Evolutionary conservation across 1,139 yeast genomes (phyloP).

Genomic region (Cylindricascospora bacillispora): DNA sequence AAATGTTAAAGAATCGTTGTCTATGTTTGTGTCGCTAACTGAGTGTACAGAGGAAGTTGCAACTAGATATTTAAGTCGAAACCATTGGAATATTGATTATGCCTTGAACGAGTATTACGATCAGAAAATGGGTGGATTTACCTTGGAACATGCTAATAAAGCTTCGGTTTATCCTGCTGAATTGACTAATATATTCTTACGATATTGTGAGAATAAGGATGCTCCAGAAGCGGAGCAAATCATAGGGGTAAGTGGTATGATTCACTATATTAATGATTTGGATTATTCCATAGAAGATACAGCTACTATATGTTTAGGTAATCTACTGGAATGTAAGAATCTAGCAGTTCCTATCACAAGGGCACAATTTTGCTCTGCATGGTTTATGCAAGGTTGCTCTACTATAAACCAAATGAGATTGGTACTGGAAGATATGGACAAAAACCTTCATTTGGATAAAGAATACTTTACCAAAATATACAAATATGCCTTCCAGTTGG

Average conservation of each 20-base stretch:
- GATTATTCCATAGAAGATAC: slow-evolving; percentile 64
- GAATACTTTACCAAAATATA: slow-evolving; percentile 46
- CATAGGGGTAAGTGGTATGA: slow-evolving; percentile 67
- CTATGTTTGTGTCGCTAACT: too few relatives aligned
- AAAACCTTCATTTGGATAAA: slow-evolving; percentile 27
- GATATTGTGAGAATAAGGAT: slow-evolving; percentile 18
- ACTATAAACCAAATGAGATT: slow-evolving; percentile 39
- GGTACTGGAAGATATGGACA: slow-evolving; percentile 30
- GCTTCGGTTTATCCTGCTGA: slow-evolving; percentile 11
- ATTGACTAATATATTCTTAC: slow-evolving; percentile 12
- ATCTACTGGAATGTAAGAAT: slow-evolving; percentile 35
- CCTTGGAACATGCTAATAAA: slow-evolving; percentile 2
- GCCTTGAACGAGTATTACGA: slow-evolving; percentile 25
- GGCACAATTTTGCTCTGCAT: slow-evolving; percentile 17
- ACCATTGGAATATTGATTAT: slow-evolving; percentile 21
- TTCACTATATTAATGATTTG: slow-evolving; percentile 51
- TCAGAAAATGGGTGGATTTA: slow-evolving; percentile 15
- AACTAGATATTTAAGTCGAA: slow-evolving; percentile 13
- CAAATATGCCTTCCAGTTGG: slow-evolving; percentile 55
- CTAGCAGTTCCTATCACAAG: slow-evolving; percentile 14
- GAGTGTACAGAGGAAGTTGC: slow-evolving; percentile 13
- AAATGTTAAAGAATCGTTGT: too few relatives aligned
- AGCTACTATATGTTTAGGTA: slow-evolving; percentile 56
- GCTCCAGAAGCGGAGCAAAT: slow-evolving; percentile 19
- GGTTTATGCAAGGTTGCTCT: slow-evolving; percentile 22